Percentiles rank a stretch among this genome's conserved stretches.
phyloP scores from a whole-genome alignment of 2,329 filamentous ascomycete species.

The Ascochyta viciae-villosae region DNA sequence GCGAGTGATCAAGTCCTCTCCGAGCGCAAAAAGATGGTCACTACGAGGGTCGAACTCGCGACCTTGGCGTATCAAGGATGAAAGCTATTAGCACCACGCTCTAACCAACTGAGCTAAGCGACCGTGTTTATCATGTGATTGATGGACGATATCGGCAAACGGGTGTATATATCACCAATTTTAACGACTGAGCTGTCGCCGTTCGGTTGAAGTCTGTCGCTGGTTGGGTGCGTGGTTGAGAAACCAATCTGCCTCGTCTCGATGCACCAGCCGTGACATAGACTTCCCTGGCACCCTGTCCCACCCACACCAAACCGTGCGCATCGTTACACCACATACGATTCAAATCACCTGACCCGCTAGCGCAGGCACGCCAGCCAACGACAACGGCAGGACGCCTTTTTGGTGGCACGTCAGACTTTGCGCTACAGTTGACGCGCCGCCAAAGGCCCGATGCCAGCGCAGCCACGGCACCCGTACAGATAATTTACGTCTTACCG shows the following conservation, averaged over 20 bases:
- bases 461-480: conserved; percentile 4
- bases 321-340: conserved; percentile 16
- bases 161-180: no score
- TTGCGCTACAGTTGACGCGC: conserved; percentile 17
- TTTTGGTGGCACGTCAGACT: conserved; percentile 16
- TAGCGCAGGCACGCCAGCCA: conserved; percentile 20
- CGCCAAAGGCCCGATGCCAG: conserved; percentile 14
- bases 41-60: conserved; percentile 26
- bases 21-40: conserved; percentile 14
- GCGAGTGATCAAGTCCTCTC: no score
- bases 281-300: neutral
- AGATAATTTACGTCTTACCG: neutral
- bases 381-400: conserved; percentile 14
- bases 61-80: conserved; percentile 23
- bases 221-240: no score
- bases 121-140: conserved; percentile 7
- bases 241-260: no score
- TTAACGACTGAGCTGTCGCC: no score
- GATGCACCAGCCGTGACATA: no score
- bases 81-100: conserved; percentile 25
- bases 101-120: conserved; percentile 27
- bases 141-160: neutral
- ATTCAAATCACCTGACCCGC: conserved; percentile 19
- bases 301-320: conserved; percentile 10
- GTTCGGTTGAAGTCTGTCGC: no score